phyloP scores from a whole-genome alignment of 139 green algal species.

The Auxenochlorella protothecoides region DNA sequence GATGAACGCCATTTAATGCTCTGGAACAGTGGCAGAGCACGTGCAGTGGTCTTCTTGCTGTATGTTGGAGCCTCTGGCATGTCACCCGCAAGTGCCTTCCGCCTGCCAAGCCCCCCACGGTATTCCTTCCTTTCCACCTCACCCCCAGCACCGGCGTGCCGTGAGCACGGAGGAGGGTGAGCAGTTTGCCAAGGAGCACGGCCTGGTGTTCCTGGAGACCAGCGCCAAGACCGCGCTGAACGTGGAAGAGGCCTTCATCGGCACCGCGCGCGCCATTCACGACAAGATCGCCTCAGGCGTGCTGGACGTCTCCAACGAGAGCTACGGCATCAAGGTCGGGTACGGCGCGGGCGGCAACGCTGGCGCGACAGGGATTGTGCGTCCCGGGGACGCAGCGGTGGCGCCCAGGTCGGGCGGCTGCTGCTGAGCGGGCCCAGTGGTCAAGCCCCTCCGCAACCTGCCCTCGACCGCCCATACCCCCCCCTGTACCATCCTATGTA shows the following conservation, averaged over 20 bases:
- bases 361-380: slow-evolving; percentile 12
- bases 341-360: slow-evolving; percentile 61
- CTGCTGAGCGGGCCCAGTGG: not conserved
- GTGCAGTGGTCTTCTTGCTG: no score
- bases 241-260: slow-evolving; percentile 99
- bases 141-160: slow-evolving; percentile 56
- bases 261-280: slow-evolving; percentile 94
- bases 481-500: no score
- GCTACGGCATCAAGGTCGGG: slow-evolving; percentile 94
- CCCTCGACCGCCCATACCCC: no score
- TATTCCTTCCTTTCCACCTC: not conserved
- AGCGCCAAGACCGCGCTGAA: slow-evolving; percentile 96
- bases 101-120: not conserved
- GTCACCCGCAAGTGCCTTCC: no score
- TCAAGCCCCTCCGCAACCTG: not conserved
- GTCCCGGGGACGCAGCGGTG: slow-evolving; percentile 16
- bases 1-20: no score
- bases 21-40: no score
- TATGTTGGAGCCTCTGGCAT: no score
- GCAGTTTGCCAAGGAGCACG: slow-evolving; percentile 96
- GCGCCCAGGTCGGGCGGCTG: slow-evolving; percentile 9
- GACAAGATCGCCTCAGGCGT: slow-evolving; percentile 92
- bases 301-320: slow-evolving; percentile 97
- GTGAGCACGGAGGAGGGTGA: slow-evolving; percentile 95
- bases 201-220: slow-evolving; percentile 98